Base-by-base conservation (phyloP, 345 rosid genomes). In the Brassica napus region DNA sequence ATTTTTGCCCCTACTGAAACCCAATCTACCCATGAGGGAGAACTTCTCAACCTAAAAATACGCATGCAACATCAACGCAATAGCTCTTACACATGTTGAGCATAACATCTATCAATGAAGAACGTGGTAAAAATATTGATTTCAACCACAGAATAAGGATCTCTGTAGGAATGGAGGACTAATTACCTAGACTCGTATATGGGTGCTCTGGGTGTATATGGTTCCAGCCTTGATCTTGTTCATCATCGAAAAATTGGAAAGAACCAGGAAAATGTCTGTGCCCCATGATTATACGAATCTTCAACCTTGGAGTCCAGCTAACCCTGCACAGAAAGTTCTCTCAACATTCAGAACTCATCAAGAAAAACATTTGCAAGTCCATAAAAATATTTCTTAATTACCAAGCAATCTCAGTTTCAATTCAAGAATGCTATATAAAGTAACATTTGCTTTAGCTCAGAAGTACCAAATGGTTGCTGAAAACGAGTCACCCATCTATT, bases 191-290 rank as follows among this genome's bases (percentile, higher is more conserved):
- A 83, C 81, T 84, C 72, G 83, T 52, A 67, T 84, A 77, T 8
- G 86, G 89, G 65, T 87, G 90, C 75, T 91, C 98, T 14, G 82
- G 68, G 47, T 82, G 90, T 83, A 84, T 59, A 73, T 84, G 87
- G 83, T 86, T 88, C 98, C 93, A 87, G 79, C 80, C 82, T 83
- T 88, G 89, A 69, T 89, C 92, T 74, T 81, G 86, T 70, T 87
- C 95, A 82, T 71, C 82, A 75, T 86, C 92, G 74, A 89, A 86
- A 85, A 75, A 73, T 55, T 83, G 91, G 58, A 90, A 77, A 30
- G 85, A 73, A 79, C 82, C 83, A 44, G 70, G 88, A 73, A 89
- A 86, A 65, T 87, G 86, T 62, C 88, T 88, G 75, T 91, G 94
- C 65, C 88, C 94, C 98, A 93, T 92, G 44, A 75, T n/a, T n/a